phyloP scores from a whole-genome alignment of 805 yeast species.

The Saturnispora besseyi region DNA sequence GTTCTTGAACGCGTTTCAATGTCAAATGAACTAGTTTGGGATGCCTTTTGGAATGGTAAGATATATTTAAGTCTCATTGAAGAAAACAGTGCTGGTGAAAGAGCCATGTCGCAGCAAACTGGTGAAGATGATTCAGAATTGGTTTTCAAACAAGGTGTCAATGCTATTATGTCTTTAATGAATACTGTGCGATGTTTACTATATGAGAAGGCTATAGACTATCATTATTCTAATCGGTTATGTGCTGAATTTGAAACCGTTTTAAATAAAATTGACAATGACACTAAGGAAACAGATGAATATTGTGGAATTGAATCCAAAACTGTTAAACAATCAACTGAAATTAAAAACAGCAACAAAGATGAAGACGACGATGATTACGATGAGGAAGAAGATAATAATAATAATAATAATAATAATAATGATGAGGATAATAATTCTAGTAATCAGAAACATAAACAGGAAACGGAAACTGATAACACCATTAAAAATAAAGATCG shows the following conservation, averaged over 20 bases:
- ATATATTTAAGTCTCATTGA: conserved; percentile 15
- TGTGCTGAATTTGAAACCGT: conserved; percentile 4
- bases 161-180: conserved; percentile 36
- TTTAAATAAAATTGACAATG: conserved; percentile 13
- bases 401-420: neutral
- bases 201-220: conserved; percentile 63
- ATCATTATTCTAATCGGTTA: conserved; percentile 13
- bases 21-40: conserved; percentile 32
- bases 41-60: conserved; percentile 35
- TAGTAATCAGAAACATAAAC: neutral
- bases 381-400: conserved; percentile 13
- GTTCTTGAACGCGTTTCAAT: conserved; percentile 39
- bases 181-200: conserved; percentile 52
- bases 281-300: neutral
- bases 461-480: neutral
- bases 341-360: conserved; percentile 16
- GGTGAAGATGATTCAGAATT: conserved; percentile 23
- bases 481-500: neutral
- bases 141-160: conserved; percentile 38
- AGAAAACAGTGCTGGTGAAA: conserved; percentile 18
- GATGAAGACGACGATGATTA: conserved; percentile 27
- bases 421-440: neutral
- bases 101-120: conserved; percentile 2
- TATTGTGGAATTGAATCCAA: no score
- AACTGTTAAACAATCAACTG: neutral